Conservation (phyloP, 2,329 filamentous ascomycete genomes). For the Chaetomium strumarium region DNA sequence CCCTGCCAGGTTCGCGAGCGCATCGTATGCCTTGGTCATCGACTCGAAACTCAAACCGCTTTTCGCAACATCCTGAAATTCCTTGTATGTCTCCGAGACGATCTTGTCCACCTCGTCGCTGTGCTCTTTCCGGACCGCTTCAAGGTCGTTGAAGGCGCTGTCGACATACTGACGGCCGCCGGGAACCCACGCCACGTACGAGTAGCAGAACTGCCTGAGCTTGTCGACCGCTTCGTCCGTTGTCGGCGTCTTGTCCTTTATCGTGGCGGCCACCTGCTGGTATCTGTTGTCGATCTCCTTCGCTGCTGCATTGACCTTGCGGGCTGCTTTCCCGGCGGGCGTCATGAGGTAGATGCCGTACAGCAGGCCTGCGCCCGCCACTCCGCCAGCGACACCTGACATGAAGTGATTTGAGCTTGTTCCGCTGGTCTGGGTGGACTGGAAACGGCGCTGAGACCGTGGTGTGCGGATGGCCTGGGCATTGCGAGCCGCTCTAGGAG, state of each 20-base stretch:
- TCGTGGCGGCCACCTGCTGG: conserved; percentile 51
- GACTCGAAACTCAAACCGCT: conserved; percentile 57
- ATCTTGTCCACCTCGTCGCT: conserved; percentile 64
- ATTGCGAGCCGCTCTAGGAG: conserved; percentile 3
- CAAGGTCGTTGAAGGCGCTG: conserved; percentile 62
- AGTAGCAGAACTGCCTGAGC: conserved; percentile 59
- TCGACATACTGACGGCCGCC: conserved; percentile 65
- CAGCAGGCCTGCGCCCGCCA: conserved; percentile 38
- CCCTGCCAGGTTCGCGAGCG: conserved; percentile 56
- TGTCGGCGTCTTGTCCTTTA: conserved; percentile 57
- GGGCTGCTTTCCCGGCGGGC: conserved; percentile 36
- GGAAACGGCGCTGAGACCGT: conserved; percentile 32
- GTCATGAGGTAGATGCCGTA: conserved; percentile 41
- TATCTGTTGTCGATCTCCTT: conserved; percentile 56
- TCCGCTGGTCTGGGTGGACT: conserved; percentile 32
- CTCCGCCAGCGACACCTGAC: conserved; percentile 39
- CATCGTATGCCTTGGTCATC: conserved; percentile 53
- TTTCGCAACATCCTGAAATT: conserved; percentile 57
- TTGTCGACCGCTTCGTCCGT: conserved; percentile 61
- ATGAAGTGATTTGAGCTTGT: conserved; percentile 32
- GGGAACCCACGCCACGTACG: conserved; percentile 66
- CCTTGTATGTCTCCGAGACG: conserved; percentile 59
- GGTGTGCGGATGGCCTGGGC: conserved; percentile 1
- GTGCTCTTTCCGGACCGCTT: conserved; percentile 61
- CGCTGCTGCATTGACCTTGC: conserved; percentile 41